phyloP scores from a whole-genome alignment of 2,329 filamentous ascomycete species.

The Exserohilum rostratum region DNA sequence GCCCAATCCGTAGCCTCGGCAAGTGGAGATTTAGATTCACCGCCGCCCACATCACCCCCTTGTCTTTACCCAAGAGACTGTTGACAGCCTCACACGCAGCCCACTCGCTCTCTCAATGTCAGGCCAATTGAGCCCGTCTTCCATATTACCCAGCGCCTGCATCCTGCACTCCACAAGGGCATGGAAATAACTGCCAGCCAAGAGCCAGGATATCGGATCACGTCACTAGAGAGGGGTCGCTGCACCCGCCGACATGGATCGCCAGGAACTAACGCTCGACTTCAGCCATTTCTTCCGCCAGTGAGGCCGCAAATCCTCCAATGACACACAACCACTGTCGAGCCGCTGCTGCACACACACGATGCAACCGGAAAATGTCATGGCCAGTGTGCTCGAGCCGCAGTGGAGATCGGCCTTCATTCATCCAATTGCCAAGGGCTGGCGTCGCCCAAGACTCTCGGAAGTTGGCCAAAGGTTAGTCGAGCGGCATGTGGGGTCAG shows the following conservation, averaged over 20 bases:
- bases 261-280: slow-evolving; percentile 14
- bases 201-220: slow-evolving; percentile 3
- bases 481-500: not conserved
- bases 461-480: not conserved
- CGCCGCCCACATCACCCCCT: too few species aligned
- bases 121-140: not conserved
- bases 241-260: slow-evolving; percentile 20
- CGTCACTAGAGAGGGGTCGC: slow-evolving; percentile 14
- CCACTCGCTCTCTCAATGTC: not conserved
- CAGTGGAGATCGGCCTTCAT: slow-evolving; percentile 12
- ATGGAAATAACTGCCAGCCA: not conserved
- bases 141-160: not conserved
- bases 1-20: slow-evolving; percentile 7
- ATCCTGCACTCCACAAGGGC: not conserved
- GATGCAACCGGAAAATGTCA: slow-evolving; percentile 11
- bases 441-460: slow-evolving; percentile 7
- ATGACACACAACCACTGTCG: slow-evolving; percentile 16
- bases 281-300: slow-evolving; percentile 28
- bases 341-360: slow-evolving; percentile 2
- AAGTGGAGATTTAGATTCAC: too few species aligned
- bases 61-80: not conserved
- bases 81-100: not conserved
- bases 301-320: slow-evolving; percentile 29
- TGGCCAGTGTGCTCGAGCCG: slow-evolving; percentile 11
- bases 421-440: slow-evolving; percentile 14